phyloP scores from a whole-genome alignment of 768 basidiomycete species.

The Lentinula sp. region DNA sequence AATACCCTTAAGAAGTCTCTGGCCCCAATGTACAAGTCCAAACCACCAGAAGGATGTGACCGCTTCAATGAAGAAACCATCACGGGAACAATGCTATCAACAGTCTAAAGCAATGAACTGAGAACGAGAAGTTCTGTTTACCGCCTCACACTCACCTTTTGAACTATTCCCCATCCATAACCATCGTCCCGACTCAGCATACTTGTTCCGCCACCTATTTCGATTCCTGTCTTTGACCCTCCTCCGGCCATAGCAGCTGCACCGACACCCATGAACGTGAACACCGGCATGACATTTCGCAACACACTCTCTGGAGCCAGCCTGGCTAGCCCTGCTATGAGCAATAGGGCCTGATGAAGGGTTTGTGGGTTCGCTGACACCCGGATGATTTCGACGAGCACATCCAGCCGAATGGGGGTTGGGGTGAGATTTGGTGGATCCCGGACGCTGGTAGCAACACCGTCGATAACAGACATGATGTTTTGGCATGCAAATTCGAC shows the following conservation, averaged over 20 bases:
- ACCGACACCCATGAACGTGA: constrained; percentile 87
- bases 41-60: constrained; percentile 35
- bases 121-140: neutral
- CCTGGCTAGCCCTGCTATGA: constrained; percentile 79
- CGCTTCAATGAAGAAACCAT: constrained; percentile 77
- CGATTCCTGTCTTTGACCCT: neutral
- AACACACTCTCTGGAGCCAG: constrained; percentile 88
- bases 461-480: neutral
- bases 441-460: constrained; percentile 21
- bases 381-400: constrained; percentile 82
- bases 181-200: constrained; percentile 57
- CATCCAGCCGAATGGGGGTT: constrained; percentile 68
- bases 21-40: constrained; percentile 63
- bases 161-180: constrained; percentile 92
- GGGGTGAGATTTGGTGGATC: constrained; percentile 46
- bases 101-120: constrained; percentile 48
- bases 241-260: neutral
- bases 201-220: neutral
- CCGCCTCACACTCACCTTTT: constrained; percentile 51
- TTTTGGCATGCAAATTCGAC: constrained; percentile 2
- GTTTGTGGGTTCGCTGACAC: constrained; percentile 91
- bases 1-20: constrained; percentile 86
- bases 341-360: constrained; percentile 84
- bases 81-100: constrained; percentile 90
- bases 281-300: constrained; percentile 95